Percentiles rank a stretch among this genome's conserved stretches.
Evolutionary conservation across 345 rosid species (phyloP).

Genomic region (Luvunga scandens): DNA sequence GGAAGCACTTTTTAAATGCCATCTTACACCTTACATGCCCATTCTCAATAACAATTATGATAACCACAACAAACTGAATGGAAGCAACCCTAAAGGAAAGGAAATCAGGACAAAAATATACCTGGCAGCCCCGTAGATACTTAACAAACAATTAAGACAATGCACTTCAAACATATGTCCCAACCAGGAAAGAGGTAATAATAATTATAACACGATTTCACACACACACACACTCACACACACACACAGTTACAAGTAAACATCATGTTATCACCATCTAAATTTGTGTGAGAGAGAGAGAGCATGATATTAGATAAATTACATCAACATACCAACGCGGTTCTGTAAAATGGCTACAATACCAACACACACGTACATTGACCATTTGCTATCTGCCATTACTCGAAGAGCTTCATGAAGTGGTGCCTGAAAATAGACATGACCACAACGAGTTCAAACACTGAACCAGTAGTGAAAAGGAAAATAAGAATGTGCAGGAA

Average conservation of each 20-base stretch:
- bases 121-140: background rate
- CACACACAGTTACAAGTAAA: no score
- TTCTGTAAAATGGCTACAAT: constrained; percentile 77
- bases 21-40: background rate
- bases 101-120: background rate
- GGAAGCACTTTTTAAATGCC: background rate
- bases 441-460: background rate
- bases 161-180: background rate
- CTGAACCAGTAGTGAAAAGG: background rate
- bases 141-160: background rate
- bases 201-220: no score
- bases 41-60: background rate
- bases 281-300: background rate
- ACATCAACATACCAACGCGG: constrained; percentile 66
- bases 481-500: background rate
- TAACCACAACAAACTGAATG: background rate
- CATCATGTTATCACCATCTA: background rate
- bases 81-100: background rate
- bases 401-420: constrained; percentile 55
- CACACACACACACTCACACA: no score
- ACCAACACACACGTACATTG: constrained; percentile 60
- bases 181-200: background rate
- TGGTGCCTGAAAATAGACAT: constrained; percentile 38
- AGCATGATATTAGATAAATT: background rate
- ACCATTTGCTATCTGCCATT: constrained; percentile 54